Conservation (phyloP, 805 yeast genomes). For the Grigorovia transvaalensis region DNA sequence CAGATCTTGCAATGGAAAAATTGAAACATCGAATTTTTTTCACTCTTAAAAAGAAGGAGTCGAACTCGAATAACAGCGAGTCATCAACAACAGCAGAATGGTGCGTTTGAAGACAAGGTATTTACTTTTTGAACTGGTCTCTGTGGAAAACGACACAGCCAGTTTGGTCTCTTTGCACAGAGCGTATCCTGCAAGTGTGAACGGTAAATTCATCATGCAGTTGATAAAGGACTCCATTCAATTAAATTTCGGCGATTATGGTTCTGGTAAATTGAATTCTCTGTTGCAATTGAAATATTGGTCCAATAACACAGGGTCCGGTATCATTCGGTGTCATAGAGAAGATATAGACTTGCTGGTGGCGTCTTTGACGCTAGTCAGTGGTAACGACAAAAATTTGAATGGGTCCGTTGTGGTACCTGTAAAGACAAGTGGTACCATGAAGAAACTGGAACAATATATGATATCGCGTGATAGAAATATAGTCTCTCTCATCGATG, state of each 20-base stretch:
- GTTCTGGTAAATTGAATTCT: constrained; percentile 52
- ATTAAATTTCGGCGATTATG: constrained; percentile 68
- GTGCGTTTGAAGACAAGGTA: constrained; percentile 83
- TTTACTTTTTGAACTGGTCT: constrained; percentile 58
- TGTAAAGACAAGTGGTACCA: constrained; percentile 73
- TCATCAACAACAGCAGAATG: constrained; percentile 39
- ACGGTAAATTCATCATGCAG: constrained; percentile 39
- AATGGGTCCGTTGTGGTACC: constrained; percentile 43
- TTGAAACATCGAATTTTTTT: no score
- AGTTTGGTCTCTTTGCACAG: constrained; percentile 36
- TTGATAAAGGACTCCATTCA: constrained; percentile 48
- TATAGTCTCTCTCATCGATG: constrained; percentile 11
- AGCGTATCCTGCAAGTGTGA: constrained; percentile 39
- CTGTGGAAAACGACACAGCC: neutral
- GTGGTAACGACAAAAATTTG: constrained; percentile 34
- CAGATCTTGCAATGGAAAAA: neutral
- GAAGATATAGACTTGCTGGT: constrained; percentile 51
- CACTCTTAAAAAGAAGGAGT: no score
- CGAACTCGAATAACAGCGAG: no score
- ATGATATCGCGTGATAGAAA: constrained; percentile 40
- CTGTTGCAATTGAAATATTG: constrained; percentile 66
- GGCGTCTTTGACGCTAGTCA: constrained; percentile 54
- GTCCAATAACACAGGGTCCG: constrained; percentile 70
- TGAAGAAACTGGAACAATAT: constrained; percentile 67
- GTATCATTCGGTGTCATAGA: constrained; percentile 69